Conservation (phyloP, 208 protist species). For the Angomonas deanei region DNA sequence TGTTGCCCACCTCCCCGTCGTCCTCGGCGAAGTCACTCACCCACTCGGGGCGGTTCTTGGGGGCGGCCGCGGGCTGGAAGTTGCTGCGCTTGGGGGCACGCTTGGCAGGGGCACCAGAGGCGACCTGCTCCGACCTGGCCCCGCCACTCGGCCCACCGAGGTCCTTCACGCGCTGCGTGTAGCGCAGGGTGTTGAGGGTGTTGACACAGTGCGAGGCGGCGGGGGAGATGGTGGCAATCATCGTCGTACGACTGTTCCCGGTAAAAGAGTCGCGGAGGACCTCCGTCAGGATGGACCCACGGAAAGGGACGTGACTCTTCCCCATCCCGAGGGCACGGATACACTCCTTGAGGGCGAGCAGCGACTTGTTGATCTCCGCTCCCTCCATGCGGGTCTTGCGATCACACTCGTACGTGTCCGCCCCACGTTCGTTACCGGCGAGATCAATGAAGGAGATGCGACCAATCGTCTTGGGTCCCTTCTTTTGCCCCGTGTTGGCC, state of each 20-base stretch:
- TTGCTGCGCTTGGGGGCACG: constrained; percentile 15
- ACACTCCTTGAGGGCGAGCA: constrained; percentile 98
- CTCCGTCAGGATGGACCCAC: constrained; percentile 97
- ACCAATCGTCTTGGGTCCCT: constrained; percentile 68
- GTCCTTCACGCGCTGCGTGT: constrained; percentile 96
- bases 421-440: constrained; percentile 96
- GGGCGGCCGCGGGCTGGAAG: constrained; percentile 35
- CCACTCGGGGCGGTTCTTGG: constrained; percentile 66
- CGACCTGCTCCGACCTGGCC: constrained; percentile 45
- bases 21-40: constrained; percentile 61
- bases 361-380: constrained; percentile 99
- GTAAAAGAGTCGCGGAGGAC: constrained; percentile 96
- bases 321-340: constrained; percentile 95
- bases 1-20: constrained; percentile 1
- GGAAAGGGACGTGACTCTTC: constrained; percentile 96
- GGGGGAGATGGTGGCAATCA: constrained; percentile 96
- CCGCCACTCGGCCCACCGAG: constrained; percentile 47
- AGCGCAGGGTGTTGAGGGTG: constrained; percentile 98
- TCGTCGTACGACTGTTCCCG: constrained; percentile 94
- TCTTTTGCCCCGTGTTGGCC: constrained; percentile 2
- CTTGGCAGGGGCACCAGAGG: constrained; percentile 10
- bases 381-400: constrained; percentile 95
- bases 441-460: constrained; percentile 99
- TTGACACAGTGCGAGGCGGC: constrained; percentile 89
- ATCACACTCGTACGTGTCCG: constrained; percentile 94